Conservation (phyloP, 1,284 basidiomycete species). For the Caloboletus inedulis region DNA sequence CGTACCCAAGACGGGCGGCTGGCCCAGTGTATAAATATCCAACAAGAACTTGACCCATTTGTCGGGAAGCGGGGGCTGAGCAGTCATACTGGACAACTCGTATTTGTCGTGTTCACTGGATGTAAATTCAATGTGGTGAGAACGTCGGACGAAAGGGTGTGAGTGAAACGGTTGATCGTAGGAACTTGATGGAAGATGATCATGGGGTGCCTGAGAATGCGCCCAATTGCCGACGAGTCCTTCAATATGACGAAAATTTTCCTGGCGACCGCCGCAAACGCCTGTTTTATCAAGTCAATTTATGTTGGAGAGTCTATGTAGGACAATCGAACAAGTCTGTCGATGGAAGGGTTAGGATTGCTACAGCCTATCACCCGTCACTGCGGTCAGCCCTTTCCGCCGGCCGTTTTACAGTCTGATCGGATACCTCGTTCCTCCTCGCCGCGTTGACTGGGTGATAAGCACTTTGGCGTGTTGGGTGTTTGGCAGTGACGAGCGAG, state of each 20-base stretch:
- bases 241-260: neutral
- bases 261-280: no score
- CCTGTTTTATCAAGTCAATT: no score
- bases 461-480: no score
- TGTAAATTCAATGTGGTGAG: neutral
- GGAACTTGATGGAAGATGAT: neutral
- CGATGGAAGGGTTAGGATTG: no score
- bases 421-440: no score
- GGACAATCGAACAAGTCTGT: no score
- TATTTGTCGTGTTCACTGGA: neutral
- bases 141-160: neutral
- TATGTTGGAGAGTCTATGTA: no score
- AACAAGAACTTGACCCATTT: slow-evolving; percentile 30
- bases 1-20: slow-evolving; percentile 47
- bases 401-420: no score
- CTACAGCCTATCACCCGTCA: no score
- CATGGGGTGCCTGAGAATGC: neutral
- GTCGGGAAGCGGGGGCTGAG: slow-evolving; percentile 15
- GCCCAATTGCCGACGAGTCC: neutral
- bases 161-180: neutral
- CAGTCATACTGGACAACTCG: slow-evolving; percentile 18
- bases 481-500: no score
- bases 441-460: no score
- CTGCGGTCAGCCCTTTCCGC: no score
- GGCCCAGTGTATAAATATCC: slow-evolving; percentile 38